Base-by-base conservation (phyloP, 495 filamentous ascomycete genomes). In the Hyaloscypha hepaticicola region DNA sequence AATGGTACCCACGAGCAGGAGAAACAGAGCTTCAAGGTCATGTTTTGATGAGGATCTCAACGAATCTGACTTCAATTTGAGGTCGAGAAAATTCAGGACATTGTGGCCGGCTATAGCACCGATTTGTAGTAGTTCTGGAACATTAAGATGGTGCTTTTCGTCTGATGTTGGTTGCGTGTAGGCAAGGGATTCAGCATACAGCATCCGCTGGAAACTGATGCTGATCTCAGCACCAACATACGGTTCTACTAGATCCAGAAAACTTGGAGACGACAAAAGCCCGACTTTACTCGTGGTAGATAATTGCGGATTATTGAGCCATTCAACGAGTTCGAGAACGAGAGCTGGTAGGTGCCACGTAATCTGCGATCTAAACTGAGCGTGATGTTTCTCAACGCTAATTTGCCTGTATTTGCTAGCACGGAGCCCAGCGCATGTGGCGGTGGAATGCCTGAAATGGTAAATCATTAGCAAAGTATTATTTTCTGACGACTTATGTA, bases 171-270 rank as follows among this genome's bases (percentile, higher is more conserved):
- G 21, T 38, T 56, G 55, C 6, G 63, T 65, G 34, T 65, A 52
- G 16, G 63, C 63, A 26, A 65, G 63, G 26, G 55, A 65, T 19
- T 24, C 34, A n/a, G 63, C 55, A 34, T 52, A 65, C 1, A 65
- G 22, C 63, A 65, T 65, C 9, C 41, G 53, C 29, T 53, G 63
- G 24, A 65, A 65, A 45, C 50, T 50, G 14, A 31, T 6, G 16
- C 29, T 22, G 5, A 31, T 34, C 9, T 45, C 1, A 3, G 45
- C 51, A 1, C 56, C 31, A 29, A 58, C 25, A 12, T 24, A 29
- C n/a, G 61, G 53, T 48, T 50, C 38, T 31, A 58, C 26, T 12
- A 64, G 51, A 11, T 64, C 52, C 4, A 38, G 38, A 24, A 64
- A 64, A 5, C 29, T 24, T 19, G 61, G 52, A 33, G 61, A 64